Conservation (phyloP, 352 stramenopile genomes). For the Elongisporangium undulatum region DNA sequence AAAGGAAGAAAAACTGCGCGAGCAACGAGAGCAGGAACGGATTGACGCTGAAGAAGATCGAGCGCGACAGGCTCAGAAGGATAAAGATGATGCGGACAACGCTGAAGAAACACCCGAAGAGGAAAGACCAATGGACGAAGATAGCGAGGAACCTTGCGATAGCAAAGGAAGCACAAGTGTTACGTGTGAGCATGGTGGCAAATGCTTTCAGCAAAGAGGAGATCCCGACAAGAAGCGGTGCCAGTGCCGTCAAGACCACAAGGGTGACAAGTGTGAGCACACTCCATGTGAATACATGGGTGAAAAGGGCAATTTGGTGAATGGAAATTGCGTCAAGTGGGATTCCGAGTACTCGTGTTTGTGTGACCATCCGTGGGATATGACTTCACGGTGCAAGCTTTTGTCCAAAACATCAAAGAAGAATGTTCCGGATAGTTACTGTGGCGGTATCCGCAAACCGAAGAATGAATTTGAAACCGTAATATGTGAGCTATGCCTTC, state of each 20-base stretch:
- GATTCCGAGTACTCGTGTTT: conserved; percentile 5
- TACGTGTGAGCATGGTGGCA: background rate
- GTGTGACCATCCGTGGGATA: background rate
- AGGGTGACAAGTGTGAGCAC: conserved; percentile 9
- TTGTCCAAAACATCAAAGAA: background rate
- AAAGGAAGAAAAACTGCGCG: background rate
- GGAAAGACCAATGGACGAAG: background rate
- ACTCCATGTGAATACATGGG: conserved; percentile 4
- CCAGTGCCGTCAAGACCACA: conserved; percentile 6
- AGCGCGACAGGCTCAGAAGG: background rate
- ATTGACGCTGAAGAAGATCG: background rate
- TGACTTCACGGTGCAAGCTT: background rate
- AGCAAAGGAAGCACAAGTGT: background rate
- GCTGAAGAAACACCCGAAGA: background rate
- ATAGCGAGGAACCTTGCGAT: background rate
- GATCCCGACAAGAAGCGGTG: conserved; percentile 6
- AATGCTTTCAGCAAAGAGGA: conserved; percentile 7
- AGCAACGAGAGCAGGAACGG: background rate
- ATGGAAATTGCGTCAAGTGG: conserved; percentile 7
- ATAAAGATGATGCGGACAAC: background rate
- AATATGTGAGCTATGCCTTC: background rate
- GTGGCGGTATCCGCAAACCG: background rate
- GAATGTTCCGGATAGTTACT: background rate
- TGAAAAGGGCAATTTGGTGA: conserved; percentile 9
- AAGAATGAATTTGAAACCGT: background rate